Conservation (phyloP, 2,329 filamentous ascomycete species). For the Zasmidium citrigriseum region DNA sequence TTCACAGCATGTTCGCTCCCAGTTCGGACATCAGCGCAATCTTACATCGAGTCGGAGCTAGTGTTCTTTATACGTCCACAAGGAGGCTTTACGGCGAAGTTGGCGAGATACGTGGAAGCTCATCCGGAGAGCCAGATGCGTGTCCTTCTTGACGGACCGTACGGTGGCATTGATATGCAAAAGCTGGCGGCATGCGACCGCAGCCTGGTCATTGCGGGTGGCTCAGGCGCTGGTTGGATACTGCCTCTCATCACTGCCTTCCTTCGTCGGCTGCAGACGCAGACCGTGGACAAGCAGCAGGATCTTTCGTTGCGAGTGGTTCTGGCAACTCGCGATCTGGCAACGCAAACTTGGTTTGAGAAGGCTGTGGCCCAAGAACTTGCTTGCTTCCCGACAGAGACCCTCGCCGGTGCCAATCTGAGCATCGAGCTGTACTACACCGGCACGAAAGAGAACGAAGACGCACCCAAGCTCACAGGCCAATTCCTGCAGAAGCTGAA, state of each 20-base stretch:
- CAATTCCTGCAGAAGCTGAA: constrained; percentile 13
- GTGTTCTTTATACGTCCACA: constrained; percentile 56
- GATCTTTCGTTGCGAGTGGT: constrained; percentile 11
- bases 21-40: neutral
- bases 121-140: constrained; percentile 38
- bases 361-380: constrained; percentile 33
- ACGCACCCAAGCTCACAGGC: neutral
- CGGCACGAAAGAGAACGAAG: constrained; percentile 2
- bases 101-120: constrained; percentile 37
- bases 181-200: constrained; percentile 44
- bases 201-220: constrained; percentile 54
- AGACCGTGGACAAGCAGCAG: neutral
- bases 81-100: constrained; percentile 50
- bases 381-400: constrained; percentile 18
- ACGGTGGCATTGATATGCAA: constrained; percentile 51
- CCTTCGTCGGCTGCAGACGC: constrained; percentile 13
- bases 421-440: constrained; percentile 23
- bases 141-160: constrained; percentile 60
- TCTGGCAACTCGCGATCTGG: constrained; percentile 38
- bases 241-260: constrained; percentile 50
- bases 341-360: constrained; percentile 39
- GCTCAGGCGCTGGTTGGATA: constrained; percentile 57
- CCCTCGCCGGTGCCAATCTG: constrained; percentile 3
- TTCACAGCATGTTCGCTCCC: constrained; percentile 59
- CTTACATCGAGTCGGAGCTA: constrained; percentile 40